These are phyloP conservation scores for Barnettozyma botsteinii DNA, from an alignment of 805 yeast genomes.

Conservation along the genomic window DNA sequence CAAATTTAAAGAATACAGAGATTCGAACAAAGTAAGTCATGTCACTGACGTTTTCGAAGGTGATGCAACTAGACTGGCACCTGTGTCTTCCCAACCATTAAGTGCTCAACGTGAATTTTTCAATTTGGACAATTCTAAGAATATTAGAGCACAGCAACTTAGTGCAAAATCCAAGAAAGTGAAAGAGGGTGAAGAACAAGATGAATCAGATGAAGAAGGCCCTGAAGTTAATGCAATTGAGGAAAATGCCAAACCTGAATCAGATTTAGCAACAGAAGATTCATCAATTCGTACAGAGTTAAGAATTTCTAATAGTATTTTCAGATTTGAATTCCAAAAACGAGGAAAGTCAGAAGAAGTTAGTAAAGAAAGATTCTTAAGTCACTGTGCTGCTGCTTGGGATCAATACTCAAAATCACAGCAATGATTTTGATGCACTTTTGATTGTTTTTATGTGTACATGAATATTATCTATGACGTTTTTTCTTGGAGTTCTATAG, in stretches of 20 bases:
- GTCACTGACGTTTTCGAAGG: slow-evolving; percentile 48
- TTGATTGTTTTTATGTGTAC: neutral
- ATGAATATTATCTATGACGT: neutral
- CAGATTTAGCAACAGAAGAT: slow-evolving; percentile 8
- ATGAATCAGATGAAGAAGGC: slow-evolving; percentile 17
- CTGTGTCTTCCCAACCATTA: slow-evolving; percentile 45
- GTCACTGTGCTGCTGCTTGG: slow-evolving; percentile 32
- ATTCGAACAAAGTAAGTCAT: slow-evolving; percentile 22
- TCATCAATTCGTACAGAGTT: slow-evolving; percentile 15
- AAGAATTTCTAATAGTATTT: slow-evolving; percentile 17
- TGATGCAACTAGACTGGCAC: slow-evolving; percentile 41
- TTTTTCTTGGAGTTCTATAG: neutral
- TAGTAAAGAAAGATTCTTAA: slow-evolving; percentile 27
- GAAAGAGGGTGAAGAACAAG: slow-evolving; percentile 7
- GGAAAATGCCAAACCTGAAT: slow-evolving; percentile 27
- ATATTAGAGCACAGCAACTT: neutral
- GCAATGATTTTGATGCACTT: too few relatives aligned
- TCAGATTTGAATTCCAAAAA: slow-evolving; percentile 22
- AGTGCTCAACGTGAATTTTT: slow-evolving; percentile 42
- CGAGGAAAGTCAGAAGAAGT: slow-evolving; percentile 5
- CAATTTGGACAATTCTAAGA: slow-evolving; percentile 21
- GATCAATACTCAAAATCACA: too few relatives aligned
- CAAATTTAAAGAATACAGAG: slow-evolving; percentile 22
- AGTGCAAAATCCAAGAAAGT: slow-evolving; percentile 5
- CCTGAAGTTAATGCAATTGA: slow-evolving; percentile 33